Evolutionary conservation across 352 stramenopile genomes (phyloP).

Genomic region (Globisporangium okanoganense): DNA sequence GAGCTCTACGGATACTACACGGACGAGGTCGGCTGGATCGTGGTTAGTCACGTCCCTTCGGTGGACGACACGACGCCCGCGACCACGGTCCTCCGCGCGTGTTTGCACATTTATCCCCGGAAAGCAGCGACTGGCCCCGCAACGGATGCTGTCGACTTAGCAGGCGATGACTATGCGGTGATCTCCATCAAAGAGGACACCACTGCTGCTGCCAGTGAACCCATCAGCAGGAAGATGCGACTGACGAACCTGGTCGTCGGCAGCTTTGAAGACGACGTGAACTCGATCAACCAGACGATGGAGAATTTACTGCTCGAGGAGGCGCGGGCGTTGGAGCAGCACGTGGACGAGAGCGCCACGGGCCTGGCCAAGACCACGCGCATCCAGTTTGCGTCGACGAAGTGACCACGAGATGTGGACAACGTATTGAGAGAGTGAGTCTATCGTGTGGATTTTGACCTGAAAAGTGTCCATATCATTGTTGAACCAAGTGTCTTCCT

Average conservation of each 20-base stretch:
- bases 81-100: slow-evolving; percentile 11
- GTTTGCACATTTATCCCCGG: slow-evolving; percentile 10
- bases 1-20: slow-evolving; percentile 9
- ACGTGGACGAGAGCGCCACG: neutral
- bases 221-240: neutral
- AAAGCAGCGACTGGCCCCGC: neutral
- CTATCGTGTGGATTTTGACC: too few species aligned
- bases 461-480: neutral
- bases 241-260: slow-evolving; percentile 8
- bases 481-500: neutral
- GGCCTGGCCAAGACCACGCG: neutral
- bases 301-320: slow-evolving; percentile 13
- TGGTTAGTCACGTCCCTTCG: slow-evolving; percentile 4
- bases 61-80: neutral
- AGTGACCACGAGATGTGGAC: too few species aligned
- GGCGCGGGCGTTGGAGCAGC: neutral
- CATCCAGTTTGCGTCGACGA: neutral
- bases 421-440: neutral
- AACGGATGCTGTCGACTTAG: neutral
- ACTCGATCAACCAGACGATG: slow-evolving; percentile 19
- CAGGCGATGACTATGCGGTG: neutral
- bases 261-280: slow-evolving; percentile 17
- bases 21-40: slow-evolving; percentile 13
- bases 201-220: neutral
- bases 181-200: neutral